Conservation (phyloP, 2,329 filamentous ascomycete species). For the Nannizziopsis barbatae region DNA sequence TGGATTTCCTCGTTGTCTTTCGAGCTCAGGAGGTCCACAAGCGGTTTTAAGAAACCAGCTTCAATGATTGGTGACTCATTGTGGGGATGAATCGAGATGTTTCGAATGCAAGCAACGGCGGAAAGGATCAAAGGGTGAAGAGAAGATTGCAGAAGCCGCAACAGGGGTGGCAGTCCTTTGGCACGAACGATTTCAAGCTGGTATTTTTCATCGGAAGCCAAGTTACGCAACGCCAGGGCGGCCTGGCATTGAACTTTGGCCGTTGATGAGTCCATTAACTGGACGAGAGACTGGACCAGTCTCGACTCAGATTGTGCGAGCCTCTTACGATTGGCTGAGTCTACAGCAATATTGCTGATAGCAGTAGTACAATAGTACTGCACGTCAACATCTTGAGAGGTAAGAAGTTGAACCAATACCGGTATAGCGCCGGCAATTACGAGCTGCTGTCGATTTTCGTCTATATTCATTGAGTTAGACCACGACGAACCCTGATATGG, state of each 20-base stretch:
- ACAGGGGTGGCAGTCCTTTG: conserved; percentile 69
- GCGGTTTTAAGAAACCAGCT: conserved; percentile 82
- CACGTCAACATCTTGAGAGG: conserved; percentile 87
- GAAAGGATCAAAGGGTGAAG: conserved; percentile 93
- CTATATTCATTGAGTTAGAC: conserved; percentile 38
- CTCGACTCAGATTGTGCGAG: conserved; percentile 83
- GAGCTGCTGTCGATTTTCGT: conserved; percentile 94
- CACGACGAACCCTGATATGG: conserved; percentile 2
- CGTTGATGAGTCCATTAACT: conserved; percentile 93
- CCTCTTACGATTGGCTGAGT: conserved; percentile 79
- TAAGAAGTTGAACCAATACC: conserved; percentile 86
- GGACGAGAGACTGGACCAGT: conserved; percentile 84
- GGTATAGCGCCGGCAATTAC: conserved; percentile 97
- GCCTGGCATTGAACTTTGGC: conserved; percentile 98
- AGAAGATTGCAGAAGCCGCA: conserved; percentile 84
- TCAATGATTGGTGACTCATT: conserved; percentile 99
- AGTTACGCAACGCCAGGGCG: conserved; percentile 80
- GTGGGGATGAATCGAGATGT: conserved; percentile 94
- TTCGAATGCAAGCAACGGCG: conserved; percentile 93
- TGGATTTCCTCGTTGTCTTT: conserved; percentile 99
- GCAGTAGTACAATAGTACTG: conserved; percentile 99
- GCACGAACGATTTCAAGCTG: conserved; percentile 94
- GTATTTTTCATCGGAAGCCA: conserved; percentile 97
- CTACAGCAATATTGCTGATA: conserved; percentile 95
- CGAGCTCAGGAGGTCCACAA: conserved; percentile 86